A percentile compares a stretch with the other conserved stretches of the same genome.
phyloP scores from a whole-genome alignment of 345 rosid genomes.

The Eucalyptus marginata region DNA sequence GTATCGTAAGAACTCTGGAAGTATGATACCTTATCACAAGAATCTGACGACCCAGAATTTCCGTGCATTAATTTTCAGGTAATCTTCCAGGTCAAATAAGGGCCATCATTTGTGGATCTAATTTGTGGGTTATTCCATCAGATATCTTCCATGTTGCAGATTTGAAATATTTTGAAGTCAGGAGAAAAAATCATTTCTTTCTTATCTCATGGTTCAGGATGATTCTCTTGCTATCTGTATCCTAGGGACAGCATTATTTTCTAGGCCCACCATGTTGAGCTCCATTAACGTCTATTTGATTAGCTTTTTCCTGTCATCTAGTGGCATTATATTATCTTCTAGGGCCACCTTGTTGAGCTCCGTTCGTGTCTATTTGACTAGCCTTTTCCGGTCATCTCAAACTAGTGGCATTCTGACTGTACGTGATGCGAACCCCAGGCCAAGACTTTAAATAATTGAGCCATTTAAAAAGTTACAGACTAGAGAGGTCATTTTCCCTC shows the following conservation, averaged over 20 bases:
- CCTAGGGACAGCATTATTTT: background rate
- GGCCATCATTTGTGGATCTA: background rate
- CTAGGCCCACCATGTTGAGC: background rate
- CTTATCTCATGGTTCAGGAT: background rate
- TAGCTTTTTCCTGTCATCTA: background rate
- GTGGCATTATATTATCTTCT: background rate
- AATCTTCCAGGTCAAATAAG: background rate
- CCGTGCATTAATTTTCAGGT: slow-evolving; percentile 52
- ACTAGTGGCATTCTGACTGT: background rate
- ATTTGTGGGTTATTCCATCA: background rate
- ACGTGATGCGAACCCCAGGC: background rate
- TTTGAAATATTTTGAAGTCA: background rate
- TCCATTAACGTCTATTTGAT: background rate
- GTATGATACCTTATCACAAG: slow-evolving; percentile 33
- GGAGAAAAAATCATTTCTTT: background rate
- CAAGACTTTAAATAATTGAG: background rate
- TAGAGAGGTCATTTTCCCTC: background rate
- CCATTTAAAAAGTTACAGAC: background rate
- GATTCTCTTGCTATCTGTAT: background rate
- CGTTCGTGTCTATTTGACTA: background rate
- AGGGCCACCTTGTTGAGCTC: background rate
- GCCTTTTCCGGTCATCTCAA: background rate
- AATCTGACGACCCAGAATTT: slow-evolving; percentile 28
- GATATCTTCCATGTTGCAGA: background rate
- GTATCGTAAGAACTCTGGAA: slow-evolving; percentile 18